Evolutionary conservation across 192 early-diverging fungal genomes (phyloP).

Genomic region (Backusella westeae): DNA sequence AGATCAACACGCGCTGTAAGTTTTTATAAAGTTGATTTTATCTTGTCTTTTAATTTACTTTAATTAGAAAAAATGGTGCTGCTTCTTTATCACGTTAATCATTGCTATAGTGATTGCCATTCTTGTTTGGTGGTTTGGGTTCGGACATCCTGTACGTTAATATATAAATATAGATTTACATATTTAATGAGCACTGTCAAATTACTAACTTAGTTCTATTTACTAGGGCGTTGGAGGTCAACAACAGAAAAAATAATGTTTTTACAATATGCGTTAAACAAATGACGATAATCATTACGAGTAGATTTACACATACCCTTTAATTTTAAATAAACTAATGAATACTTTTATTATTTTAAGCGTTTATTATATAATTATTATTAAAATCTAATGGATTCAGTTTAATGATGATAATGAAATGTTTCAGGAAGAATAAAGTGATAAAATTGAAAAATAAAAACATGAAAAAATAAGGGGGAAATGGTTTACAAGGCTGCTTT

Average conservation of each 20-base stretch:
- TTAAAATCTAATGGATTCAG: not conserved
- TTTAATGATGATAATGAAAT: not conserved
- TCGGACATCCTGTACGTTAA: constrained; percentile 21
- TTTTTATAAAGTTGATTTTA: not conserved
- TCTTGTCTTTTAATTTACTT: not conserved
- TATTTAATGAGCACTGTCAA: not conserved
- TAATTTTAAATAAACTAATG: not conserved
- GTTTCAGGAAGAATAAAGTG: not conserved
- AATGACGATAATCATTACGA: not conserved
- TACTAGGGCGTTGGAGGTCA: constrained; percentile 1
- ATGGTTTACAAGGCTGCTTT: not conserved
- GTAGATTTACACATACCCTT: not conserved
- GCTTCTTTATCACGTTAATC: constrained; percentile 34
- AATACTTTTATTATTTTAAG: not conserved
- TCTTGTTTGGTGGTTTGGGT: constrained; percentile 42
- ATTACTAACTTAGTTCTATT: not conserved
- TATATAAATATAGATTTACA: not conserved
- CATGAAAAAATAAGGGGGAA: not conserved
- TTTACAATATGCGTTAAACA: not conserved
- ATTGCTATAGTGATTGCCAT: constrained; percentile 36
- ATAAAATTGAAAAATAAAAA: not conserved
- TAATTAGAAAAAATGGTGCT: constrained; percentile 42
- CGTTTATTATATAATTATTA: not conserved
- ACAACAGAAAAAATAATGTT: not conserved
- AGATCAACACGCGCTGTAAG: constrained; percentile 30